Conservation (phyloP, 2,329 filamentous ascomycete genomes). For the Monosporascus sp. region DNA sequence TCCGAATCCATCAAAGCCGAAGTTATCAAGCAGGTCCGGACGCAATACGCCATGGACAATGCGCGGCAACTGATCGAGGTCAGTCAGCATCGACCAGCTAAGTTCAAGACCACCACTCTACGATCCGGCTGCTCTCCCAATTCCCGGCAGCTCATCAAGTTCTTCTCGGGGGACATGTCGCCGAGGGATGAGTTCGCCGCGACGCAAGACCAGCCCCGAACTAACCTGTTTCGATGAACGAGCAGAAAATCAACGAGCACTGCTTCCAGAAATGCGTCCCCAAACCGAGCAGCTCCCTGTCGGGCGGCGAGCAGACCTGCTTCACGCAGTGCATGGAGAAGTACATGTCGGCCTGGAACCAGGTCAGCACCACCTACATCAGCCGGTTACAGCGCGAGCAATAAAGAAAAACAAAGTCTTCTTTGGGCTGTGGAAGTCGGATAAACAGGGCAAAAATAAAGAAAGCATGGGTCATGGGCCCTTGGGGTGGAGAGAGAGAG, state of each 20-base stretch:
- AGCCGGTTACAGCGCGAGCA: slow-evolving; percentile 55
- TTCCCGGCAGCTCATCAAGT: too few species aligned
- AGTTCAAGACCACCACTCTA: too few species aligned
- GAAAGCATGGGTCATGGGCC: too few species aligned
- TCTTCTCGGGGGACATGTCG: too few species aligned
- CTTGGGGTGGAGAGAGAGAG: background rate
- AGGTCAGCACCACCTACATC: slow-evolving; percentile 64
- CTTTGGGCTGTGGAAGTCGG: background rate
- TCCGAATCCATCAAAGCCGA: slow-evolving; percentile 53
- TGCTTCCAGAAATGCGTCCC: slow-evolving; percentile 76
- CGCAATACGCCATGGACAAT: slow-evolving; percentile 62
- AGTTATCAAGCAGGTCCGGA: slow-evolving; percentile 60
- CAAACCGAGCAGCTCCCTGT: slow-evolving; percentile 61
- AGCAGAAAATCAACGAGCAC: slow-evolving; percentile 71
- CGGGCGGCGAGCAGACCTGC: slow-evolving; percentile 63
- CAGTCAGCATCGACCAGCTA: too few species aligned
- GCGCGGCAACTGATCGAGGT: slow-evolving; percentile 67
- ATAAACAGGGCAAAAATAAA: background rate
- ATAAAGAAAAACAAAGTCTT: slow-evolving; percentile 12
- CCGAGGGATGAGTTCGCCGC: too few species aligned
- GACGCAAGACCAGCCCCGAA: too few species aligned
- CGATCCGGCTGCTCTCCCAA: too few species aligned
- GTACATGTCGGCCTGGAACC: slow-evolving; percentile 77
- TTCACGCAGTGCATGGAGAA: slow-evolving; percentile 77
- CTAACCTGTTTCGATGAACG: too few species aligned